Conservation (phyloP, 2,329 filamentous ascomycete species). For the Aspergillus melleus region DNA sequence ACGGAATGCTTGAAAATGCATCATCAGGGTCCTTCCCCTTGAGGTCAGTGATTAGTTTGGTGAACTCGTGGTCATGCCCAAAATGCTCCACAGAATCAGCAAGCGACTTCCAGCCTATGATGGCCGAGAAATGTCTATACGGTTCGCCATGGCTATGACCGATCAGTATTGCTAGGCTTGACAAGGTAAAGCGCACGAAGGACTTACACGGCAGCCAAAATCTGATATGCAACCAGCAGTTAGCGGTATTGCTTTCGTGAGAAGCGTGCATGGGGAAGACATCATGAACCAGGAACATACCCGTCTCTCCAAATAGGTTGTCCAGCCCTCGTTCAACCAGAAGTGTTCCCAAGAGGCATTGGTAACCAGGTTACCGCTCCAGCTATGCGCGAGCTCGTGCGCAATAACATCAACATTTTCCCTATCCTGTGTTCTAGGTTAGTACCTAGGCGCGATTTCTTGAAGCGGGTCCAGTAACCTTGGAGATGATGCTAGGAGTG, state of each 20-base stretch:
- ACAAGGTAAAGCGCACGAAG: not conserved
- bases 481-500: slow-evolving; percentile 90
- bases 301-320: slow-evolving; percentile 86
- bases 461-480: slow-evolving; percentile 40
- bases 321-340: slow-evolving; percentile 79
- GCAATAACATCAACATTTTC: slow-evolving; percentile 97
- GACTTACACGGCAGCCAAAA: slow-evolving; percentile 42
- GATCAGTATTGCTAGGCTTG: slow-evolving; percentile 1
- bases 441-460: not conserved
- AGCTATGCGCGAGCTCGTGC: slow-evolving; percentile 74
- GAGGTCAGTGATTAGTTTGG: slow-evolving; percentile 82
- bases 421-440: slow-evolving; percentile 52
- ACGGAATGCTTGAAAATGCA: slow-evolving; percentile 87
- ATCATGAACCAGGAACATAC: slow-evolving; percentile 24
- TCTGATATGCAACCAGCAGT: slow-evolving; percentile 30
- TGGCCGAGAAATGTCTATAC: slow-evolving; percentile 89
- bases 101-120: slow-evolving; percentile 92
- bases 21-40: slow-evolving; percentile 93
- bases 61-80: slow-evolving; percentile 86
- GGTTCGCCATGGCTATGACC: slow-evolving; percentile 70
- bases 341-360: slow-evolving; percentile 56
- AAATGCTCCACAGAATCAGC: slow-evolving; percentile 76
- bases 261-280: not conserved
- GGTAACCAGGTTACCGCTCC: slow-evolving; percentile 76
- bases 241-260: not conserved